Conservation (phyloP, 2,329 filamentous ascomycete genomes). For the Beauveria medogensis region DNA sequence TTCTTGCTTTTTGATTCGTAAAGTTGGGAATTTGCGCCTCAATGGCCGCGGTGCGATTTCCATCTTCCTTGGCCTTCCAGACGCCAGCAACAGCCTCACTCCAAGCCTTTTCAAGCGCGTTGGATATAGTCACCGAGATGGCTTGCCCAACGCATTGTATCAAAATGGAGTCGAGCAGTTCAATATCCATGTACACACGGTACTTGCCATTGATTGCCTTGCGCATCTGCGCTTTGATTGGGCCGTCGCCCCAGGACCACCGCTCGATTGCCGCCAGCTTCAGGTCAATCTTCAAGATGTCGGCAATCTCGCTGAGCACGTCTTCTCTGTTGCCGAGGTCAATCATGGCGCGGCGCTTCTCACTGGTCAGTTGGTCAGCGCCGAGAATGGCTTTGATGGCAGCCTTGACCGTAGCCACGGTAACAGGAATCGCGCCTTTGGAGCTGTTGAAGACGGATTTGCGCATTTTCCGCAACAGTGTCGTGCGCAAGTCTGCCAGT, state of each 20-base stretch:
- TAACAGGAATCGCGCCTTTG: not conserved
- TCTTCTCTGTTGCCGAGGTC: slow-evolving; percentile 6
- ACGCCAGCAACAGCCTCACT: not conserved
- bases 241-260: slow-evolving; percentile 31
- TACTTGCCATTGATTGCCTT: slow-evolving; percentile 39
- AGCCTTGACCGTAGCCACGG: not conserved
- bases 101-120: not conserved
- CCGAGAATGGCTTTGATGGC: slow-evolving; percentile 7
- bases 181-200: slow-evolving; percentile 47
- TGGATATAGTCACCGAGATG: not conserved
- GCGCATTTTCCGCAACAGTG: not conserved
- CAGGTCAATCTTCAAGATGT: slow-evolving; percentile 38
- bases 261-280: slow-evolving; percentile 21
- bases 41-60: not conserved
- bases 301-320: slow-evolving; percentile 33
- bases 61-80: slow-evolving; percentile 1
- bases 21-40: not conserved
- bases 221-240: slow-evolving; percentile 30
- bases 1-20: not conserved
- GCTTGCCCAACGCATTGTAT: slow-evolving; percentile 31
- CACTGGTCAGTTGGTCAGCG: slow-evolving; percentile 9
- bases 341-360: slow-evolving; percentile 10
- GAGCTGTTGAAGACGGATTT: not conserved
- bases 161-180: slow-evolving; percentile 36
- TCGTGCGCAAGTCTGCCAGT: not conserved